phyloP scores from a whole-genome alignment of 2,329 filamentous ascomycete species.

The Aspergillus proliferans region DNA sequence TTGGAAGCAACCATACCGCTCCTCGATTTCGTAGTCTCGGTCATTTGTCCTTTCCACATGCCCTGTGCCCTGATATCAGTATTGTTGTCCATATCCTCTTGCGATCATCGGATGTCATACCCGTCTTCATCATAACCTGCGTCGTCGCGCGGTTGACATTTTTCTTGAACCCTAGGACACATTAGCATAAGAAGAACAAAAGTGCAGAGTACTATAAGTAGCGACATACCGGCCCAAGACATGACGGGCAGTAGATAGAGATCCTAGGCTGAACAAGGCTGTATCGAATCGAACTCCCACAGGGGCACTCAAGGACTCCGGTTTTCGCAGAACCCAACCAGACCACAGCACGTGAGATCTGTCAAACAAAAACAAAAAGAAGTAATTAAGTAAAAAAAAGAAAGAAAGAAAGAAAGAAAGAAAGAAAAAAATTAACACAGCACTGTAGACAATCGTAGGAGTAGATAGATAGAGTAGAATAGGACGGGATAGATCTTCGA shows the following conservation, averaged over 20 bases:
- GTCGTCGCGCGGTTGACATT: constrained; percentile 98
- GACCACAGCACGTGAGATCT: neutral
- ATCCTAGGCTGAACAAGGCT: constrained; percentile 5
- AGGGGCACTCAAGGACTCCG: neutral
- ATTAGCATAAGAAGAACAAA: constrained; percentile 1
- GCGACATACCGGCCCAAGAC: constrained; percentile 63
- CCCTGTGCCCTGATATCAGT: constrained; percentile 43
- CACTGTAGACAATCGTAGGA: too few species aligned
- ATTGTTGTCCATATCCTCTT: neutral
- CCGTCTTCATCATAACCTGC: constrained; percentile 99
- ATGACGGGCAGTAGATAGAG: constrained; percentile 38
- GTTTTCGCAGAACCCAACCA: too few species aligned
- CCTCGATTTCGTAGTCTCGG: constrained; percentile 96
- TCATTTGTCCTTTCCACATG: constrained; percentile 99
- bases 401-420: too few species aligned
- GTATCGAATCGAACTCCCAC: constrained; percentile 1
- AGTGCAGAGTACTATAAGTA: neutral
- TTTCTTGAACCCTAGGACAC: constrained; percentile 69
- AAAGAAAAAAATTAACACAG: too few species aligned
- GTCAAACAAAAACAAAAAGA: constrained; percentile 2
- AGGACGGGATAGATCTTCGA: too few species aligned
- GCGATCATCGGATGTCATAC: constrained; percentile 40
- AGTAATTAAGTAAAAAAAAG: neutral
- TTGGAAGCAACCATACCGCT: constrained; percentile 52
- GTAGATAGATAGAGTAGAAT: too few species aligned